Base-by-base conservation (phyloP, 225 moss, liverwort and hornwort genomes). In the Bryoerythrophyllum caledonicum region DNA sequence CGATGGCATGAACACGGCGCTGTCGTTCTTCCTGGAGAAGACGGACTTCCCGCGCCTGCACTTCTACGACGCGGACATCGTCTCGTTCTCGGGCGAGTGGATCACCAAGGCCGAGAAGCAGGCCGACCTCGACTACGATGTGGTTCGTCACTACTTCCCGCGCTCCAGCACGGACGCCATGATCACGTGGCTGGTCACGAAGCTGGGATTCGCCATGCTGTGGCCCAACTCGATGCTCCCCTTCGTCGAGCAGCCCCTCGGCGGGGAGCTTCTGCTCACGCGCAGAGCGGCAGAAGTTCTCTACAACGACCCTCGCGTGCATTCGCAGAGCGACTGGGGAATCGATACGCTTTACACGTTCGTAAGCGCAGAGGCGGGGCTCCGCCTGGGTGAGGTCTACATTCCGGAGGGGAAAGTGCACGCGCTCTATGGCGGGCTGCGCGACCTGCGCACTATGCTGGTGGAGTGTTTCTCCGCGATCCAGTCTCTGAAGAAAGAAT, bases 1-100 rank as follows among this genome's bases (percentile, higher is more conserved):
- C 14, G 86, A 87, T 81, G 84, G 86, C 73, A 87, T 87, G 86
- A 87, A 87, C 49, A 87, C 84, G 12, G 86, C 81, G 1, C 86
- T 84, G 1, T 60, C 75, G 1, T 79, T 71, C 32, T 87, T 87
- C 61, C 67, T 87, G 35, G 81, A 84, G 63, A 77, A 71, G 26
- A 3, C 32, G 32, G 71, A 78, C 0, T 84, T 68, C 28, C 55
- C 66, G 0, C 86, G 84, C 44, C 68, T 87, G 1, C 86, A 87
- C 14, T 87, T 84, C 63, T 87, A 84, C 53, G 86, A 87, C 55
- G 78, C 86, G 10, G 84, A 87, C 37, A 84, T 87, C 24, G 84
- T 79, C 1, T 84, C 84, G 1, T 87, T 87, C 78, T 78, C 71
- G 5, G 78, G 20, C 27, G 81, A 87, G 8, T 87, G 86, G 86